A percentile compares a stretch with the other conserved stretches of the same genome.
Conservation (phyloP, 495 filamentous ascomycete genomes). For the Lasiosphaeria miniovina region DNA sequence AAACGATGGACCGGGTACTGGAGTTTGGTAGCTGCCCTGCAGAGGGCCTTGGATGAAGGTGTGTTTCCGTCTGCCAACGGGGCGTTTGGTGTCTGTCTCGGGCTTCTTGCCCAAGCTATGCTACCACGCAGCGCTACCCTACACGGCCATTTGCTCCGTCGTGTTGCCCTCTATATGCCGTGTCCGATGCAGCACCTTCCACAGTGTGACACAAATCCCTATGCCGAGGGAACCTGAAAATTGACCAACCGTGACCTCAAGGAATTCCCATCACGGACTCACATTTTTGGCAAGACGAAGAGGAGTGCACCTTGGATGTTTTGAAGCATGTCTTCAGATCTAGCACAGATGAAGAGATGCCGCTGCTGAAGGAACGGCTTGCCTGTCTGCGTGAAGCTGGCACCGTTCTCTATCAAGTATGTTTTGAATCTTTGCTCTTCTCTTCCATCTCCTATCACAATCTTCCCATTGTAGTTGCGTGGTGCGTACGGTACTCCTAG, state of each 20-base stretch:
- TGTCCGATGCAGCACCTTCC: neutral
- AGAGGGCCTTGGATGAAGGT: conserved; percentile 88
- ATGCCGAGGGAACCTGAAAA: neutral
- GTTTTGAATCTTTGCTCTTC: conserved; percentile 21
- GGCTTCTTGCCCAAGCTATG: neutral
- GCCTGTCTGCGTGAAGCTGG: conserved; percentile 82
- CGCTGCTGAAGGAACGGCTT: conserved; percentile 74
- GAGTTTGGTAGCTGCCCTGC: conserved; percentile 84
- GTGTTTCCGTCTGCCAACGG: neutral
- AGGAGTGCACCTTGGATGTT: conserved; percentile 70
- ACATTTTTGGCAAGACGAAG: conserved; percentile 79
- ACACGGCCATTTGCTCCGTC: neutral
- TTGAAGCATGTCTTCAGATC: conserved; percentile 81
- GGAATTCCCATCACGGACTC: conserved; percentile 87
- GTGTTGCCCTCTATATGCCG: neutral
- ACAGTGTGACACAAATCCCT: neutral
- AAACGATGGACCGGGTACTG: conserved; percentile 91
- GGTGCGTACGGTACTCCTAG: neutral
- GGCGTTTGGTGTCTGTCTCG: neutral
- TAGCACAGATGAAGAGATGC: conserved; percentile 80
- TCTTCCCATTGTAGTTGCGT: no score
- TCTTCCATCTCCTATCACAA: neutral
- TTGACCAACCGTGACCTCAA: conserved; percentile 31
- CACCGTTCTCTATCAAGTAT: conserved; percentile 76
- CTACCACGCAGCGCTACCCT: conserved; percentile 1